Conservation (phyloP, 148 eudicot species). For the Polygonum aviculare region DNA sequence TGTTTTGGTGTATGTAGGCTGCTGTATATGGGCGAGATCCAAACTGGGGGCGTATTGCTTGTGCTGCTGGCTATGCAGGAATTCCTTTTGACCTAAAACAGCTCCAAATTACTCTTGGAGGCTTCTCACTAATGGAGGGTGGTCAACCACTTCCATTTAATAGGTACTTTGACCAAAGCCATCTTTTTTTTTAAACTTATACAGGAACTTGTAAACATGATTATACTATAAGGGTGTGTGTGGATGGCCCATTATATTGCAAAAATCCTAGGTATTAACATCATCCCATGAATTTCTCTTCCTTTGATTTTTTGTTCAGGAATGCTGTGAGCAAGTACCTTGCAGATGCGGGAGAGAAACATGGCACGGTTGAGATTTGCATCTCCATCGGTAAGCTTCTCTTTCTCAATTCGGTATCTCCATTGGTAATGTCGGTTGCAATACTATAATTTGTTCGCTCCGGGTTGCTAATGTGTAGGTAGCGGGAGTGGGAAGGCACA, state of each 20-base stretch:
- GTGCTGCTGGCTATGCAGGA: constrained; percentile 97
- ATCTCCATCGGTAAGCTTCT: constrained; percentile 61
- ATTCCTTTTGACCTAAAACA: constrained; percentile 53
- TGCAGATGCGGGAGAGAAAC: constrained; percentile 56
- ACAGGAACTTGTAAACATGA: no score
- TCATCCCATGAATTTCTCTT: not conserved
- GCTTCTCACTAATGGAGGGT: constrained; percentile 72
- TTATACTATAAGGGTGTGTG: no score
- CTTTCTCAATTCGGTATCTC: not conserved
- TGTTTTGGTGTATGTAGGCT: constrained; percentile 41
- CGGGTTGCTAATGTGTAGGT: constrained; percentile 30
- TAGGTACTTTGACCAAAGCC: constrained; percentile 30
- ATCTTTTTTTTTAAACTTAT: no score
- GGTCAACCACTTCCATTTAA: constrained; percentile 92
- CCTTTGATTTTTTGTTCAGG: constrained; percentile 29
- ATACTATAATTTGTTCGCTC: not conserved
- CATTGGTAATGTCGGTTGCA: not conserved
- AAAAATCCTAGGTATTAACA: not conserved
- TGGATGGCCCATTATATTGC: no score
- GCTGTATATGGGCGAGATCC: constrained; percentile 99
- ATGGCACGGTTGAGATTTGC: constrained; percentile 80
- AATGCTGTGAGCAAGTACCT: constrained; percentile 69
- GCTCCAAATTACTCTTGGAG: constrained; percentile 79
- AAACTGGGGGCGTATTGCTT: constrained; percentile 98
- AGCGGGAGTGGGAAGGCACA: constrained; percentile 77